phyloP scores from a whole-genome alignment of 148 eudicot species.

The Selenicereus undatus region DNA sequence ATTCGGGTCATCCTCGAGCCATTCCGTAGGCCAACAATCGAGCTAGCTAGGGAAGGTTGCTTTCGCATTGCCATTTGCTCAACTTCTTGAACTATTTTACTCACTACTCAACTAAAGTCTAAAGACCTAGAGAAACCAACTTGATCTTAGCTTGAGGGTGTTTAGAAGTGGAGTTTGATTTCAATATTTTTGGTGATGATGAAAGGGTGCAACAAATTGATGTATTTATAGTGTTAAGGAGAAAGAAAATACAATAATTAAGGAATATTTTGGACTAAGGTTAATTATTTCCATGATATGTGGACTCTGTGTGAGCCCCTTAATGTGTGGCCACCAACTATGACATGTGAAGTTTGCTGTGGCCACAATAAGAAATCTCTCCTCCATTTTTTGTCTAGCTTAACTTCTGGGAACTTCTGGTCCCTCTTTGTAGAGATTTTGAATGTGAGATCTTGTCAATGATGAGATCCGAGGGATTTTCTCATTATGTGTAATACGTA shows the following conservation, averaged over 20 bases:
- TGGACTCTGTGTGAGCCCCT: background rate
- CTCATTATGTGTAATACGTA: too few species aligned
- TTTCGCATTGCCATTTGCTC: slow-evolving; percentile 29
- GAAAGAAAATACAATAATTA: background rate
- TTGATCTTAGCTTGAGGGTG: too few species aligned
- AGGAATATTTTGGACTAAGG: slow-evolving; percentile 2
- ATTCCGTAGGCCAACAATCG: slow-evolving; percentile 2
- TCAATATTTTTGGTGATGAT: background rate
- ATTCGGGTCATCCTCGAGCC: slow-evolving; percentile 11
- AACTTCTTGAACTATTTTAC: background rate
- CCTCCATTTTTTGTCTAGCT: background rate
- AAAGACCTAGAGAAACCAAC: background rate
- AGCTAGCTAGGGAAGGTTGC: slow-evolving; percentile 31
- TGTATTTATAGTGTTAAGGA: slow-evolving; percentile 10
- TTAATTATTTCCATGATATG: background rate
- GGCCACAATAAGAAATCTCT: background rate
- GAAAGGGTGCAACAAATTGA: background rate
- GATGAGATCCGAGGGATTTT: too few species aligned
- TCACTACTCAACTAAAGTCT: background rate
- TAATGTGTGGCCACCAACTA: background rate
- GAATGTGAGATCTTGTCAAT: too few species aligned
- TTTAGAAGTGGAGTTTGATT: too few species aligned
- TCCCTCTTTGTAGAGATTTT: background rate
- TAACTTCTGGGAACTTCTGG: background rate
- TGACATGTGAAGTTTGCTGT: background rate